Base-by-base conservation (phyloP, 1,284 basidiomycete species). In the Marasmius oreades region DNA sequence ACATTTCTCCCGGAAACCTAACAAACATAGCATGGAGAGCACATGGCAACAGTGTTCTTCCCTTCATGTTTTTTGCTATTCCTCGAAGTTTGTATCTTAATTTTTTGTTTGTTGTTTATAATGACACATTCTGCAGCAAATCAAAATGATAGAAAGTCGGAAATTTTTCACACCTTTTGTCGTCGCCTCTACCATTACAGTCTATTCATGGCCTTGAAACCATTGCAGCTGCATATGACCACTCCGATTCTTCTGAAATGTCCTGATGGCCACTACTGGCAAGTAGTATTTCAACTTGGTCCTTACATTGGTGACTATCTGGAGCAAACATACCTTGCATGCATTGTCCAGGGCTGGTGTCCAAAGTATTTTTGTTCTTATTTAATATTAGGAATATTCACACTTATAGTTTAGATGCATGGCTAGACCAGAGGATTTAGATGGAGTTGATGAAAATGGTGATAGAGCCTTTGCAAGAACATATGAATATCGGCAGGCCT, bases 261-360 rank as follows among this genome's bases (percentile, higher is more conserved):
- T n/a, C n/a, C n/a, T n/a, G n/a, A n/a, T n/a, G n/a, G n/a, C n/a
- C n/a, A n/a, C 52, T 66, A 59, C 50, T 52, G 63, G 0, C 59
- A 54, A 1, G 60, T 48, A 7, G 58, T 65, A 14, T 65, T 58
- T 28, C 56, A 55, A 22, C 37, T 67, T 5, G 64, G 64, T 2
- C 66, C 65, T 0, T 66, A 66, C 46, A 67, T 67, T 24, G 63
- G 64, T 0, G 62, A 66, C 24, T 65, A 65, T 51, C 63, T 60
- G 2, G 64, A 66, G 56, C 65, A 66, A 48, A 59, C 56, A 16
- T 50, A 62, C 1, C 52, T 66, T 3, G 47, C 62, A 0, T 55
- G 61, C n/a, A 59, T 66, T 36, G 64, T 67, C 0, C 62, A 64
- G 45, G 53, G 50, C 12, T 62, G 59, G 58, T 66, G 64, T 57